These are phyloP conservation scores for Phytophthora pini DNA, from an alignment of 352 stramenopile species.

Conservation along the genomic window DNA sequence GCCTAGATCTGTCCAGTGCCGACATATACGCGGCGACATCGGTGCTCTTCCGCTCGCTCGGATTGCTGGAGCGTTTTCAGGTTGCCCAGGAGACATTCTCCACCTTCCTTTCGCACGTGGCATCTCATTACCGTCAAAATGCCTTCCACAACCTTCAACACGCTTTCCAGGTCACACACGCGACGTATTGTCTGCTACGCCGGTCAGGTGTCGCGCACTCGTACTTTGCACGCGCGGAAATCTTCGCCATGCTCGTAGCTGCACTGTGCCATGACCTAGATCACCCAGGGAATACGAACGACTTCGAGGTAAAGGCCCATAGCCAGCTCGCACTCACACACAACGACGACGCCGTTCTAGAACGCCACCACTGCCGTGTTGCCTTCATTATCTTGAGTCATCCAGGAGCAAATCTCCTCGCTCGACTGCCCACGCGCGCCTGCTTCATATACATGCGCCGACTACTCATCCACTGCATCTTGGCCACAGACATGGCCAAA, in stretches of 20 bases:
- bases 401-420: slow-evolving; percentile 65
- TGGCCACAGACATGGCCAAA: slow-evolving; percentile 80
- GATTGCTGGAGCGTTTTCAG: slow-evolving; percentile 60
- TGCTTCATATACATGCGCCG: slow-evolving; percentile 60
- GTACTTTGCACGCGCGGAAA: slow-evolving; percentile 58
- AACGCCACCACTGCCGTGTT: slow-evolving; percentile 81
- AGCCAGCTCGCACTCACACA: slow-evolving; percentile 82
- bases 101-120: slow-evolving; percentile 64
- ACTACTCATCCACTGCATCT: slow-evolving; percentile 69
- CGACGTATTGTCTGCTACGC: slow-evolving; percentile 55
- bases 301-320: slow-evolving; percentile 78
- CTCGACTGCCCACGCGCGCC: slow-evolving; percentile 47
- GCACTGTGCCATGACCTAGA: slow-evolving; percentile 80
- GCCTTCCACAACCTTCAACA: slow-evolving; percentile 85
- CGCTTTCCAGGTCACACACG: slow-evolving; percentile 72
- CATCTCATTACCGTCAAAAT: slow-evolving; percentile 67
- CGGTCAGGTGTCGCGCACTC: slow-evolving; percentile 40
- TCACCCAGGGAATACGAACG: slow-evolving; percentile 85
- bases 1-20: slow-evolving; percentile 55
- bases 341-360: slow-evolving; percentile 83
- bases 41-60: slow-evolving; percentile 62
- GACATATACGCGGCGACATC: slow-evolving; percentile 58
- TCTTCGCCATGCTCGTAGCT: slow-evolving; percentile 61
- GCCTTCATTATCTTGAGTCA: slow-evolving; percentile 77
- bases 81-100: slow-evolving; percentile 59